Evolutionary conservation across 305 asterid genomes (phyloP), one percentile per base, ranked within the genome.

Genomic region (Plantago coronopus): DNA sequence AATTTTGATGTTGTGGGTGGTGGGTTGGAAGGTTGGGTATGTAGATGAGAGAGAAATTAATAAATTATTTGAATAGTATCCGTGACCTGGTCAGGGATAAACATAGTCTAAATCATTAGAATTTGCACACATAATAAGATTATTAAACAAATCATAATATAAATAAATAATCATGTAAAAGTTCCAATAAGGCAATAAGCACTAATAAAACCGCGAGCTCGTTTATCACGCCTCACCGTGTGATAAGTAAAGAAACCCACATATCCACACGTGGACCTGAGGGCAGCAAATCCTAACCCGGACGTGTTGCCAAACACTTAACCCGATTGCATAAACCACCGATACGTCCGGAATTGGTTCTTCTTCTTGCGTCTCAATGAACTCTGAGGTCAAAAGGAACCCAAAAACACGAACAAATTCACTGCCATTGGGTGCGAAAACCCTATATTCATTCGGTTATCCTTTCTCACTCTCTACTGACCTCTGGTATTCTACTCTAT

Each of bases 271-370:
- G 70, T 82, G 67, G 75, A 63, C 75, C 63, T 59, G 81, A 64
- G 67, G 66, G 69, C 84, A 84, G 76, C 66, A 20, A 62, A 87
- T 67, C 79, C 17, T 14, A 79, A 78, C 91, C 91, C 96, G 95
- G 95, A 83, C 79, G 75, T 76, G 78, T 76, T 58, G 54, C 55
- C 71, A 37, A 54, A 60, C 65, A 75, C 68, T 63, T 69, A 83
- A 85, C 84, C 83, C 85, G 78, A 85, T 72, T 79, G 44, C 57
- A 77, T 75, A 62, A 77, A 78, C 77, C 76, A 77, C 57, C 65
- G 83, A 81, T 70, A 76, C 89, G 94, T 79, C 96, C 91, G 80
- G 70, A 74, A 64, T 69, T 76, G 70, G 78, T 79, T 76, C 13
- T 78, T 65, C 64, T 70, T 81, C 57, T 65, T 59, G 56, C 69